phyloP scores from a whole-genome alignment of 2,329 filamentous ascomycete genomes.

The Trichophyton verrucosum region DNA sequence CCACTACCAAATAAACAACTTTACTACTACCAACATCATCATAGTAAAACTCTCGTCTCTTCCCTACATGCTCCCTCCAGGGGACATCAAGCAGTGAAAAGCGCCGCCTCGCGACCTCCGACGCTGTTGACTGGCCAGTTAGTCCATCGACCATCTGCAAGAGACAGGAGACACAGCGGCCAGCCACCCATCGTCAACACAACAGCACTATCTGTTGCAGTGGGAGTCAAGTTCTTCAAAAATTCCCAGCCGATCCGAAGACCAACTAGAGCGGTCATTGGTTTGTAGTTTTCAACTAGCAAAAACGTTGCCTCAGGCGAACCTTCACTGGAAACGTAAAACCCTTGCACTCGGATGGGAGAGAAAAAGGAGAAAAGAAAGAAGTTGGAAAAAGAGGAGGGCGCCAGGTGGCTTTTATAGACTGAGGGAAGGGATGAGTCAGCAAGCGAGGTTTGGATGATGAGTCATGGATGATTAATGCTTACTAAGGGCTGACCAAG shows the following conservation, averaged over 20 bases:
- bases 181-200: neutral
- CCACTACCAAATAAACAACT: too few relatives aligned
- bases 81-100: slow-evolving; percentile 14
- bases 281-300: slow-evolving; percentile 73
- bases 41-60: too few relatives aligned
- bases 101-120: neutral
- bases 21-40: too few relatives aligned
- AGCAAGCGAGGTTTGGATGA: slow-evolving; percentile 10
- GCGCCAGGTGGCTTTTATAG: slow-evolving; percentile 13
- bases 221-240: slow-evolving; percentile 42
- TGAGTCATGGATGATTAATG: too few relatives aligned
- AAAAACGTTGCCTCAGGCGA: slow-evolving; percentile 72
- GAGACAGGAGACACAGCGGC: neutral
- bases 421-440: neutral
- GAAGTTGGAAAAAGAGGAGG: slow-evolving; percentile 4
- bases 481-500: neutral
- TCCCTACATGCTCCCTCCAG: slow-evolving; percentile 14
- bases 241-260: slow-evolving; percentile 61
- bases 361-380: slow-evolving; percentile 32
- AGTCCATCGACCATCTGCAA: neutral
- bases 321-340: slow-evolving; percentile 71
- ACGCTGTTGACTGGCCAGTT: neutral
- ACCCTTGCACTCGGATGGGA: slow-evolving; percentile 56
- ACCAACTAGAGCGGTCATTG: slow-evolving; percentile 58
- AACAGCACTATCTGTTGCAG: too few relatives aligned